phyloP scores from a whole-genome alignment of 176 grass and related monocot genomes.

The Carex myosuroides region DNA sequence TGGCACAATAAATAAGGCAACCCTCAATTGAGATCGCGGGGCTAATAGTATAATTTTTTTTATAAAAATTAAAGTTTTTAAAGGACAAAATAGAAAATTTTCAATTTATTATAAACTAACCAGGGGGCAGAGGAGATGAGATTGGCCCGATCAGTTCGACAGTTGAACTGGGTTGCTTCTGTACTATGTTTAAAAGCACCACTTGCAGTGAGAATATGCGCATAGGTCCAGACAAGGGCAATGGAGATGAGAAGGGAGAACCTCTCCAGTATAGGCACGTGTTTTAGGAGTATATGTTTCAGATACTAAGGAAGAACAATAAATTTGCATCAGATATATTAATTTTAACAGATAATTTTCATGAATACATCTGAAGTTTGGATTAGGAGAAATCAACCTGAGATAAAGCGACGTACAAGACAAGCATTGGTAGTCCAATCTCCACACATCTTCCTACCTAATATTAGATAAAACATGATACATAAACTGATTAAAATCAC shows the following conservation, averaged over 20 bases:
- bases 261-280: constrained; percentile 67
- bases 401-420: constrained; percentile 68
- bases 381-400: constrained; percentile 38
- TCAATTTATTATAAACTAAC: constrained; percentile 25
- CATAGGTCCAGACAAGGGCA: constrained; percentile 62
- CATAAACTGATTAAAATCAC: background rate
- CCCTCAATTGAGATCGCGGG: too few relatives aligned
- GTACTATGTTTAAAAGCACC: constrained; percentile 72
- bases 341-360: background rate
- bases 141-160: constrained; percentile 73
- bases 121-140: constrained; percentile 86
- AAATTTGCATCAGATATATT: constrained; percentile 19
- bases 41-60: too few relatives aligned
- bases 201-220: constrained; percentile 71
- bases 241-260: constrained; percentile 85
- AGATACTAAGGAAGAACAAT: constrained; percentile 52
- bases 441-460: constrained; percentile 96
- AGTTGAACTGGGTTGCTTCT: constrained; percentile 58
- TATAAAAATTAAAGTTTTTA: too few relatives aligned
- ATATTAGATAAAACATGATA: background rate
- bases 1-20: too few relatives aligned
- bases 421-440: constrained; percentile 75
- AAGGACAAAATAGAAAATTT: too few relatives aligned
- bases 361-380: background rate
- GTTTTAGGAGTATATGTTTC: constrained; percentile 64